phyloP scores from a whole-genome alignment of 176 grass and related monocot genomes.

The Oryza rufipogon region DNA sequence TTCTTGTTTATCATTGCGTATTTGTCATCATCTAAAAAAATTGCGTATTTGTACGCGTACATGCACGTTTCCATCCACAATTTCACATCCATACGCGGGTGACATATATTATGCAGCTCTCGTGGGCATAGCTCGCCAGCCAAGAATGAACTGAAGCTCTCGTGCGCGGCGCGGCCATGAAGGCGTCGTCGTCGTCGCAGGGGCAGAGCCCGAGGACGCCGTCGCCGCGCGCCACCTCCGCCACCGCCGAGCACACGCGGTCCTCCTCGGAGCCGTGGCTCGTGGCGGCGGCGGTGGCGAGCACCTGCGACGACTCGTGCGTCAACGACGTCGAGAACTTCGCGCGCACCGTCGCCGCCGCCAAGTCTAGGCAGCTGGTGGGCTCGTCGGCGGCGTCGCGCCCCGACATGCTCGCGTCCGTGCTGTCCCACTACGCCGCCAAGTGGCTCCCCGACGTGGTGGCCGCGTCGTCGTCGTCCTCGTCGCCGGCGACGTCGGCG shows the following conservation, averaged over 20 bases:
- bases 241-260: slow-evolving; percentile 33
- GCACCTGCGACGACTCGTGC: slow-evolving; percentile 57
- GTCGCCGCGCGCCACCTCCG: slow-evolving; percentile 26
- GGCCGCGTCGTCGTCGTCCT: slow-evolving; percentile 8
- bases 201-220: slow-evolving; percentile 54
- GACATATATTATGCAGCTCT: neutral
- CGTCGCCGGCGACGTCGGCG: slow-evolving; percentile 44
- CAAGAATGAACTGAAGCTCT: too few species aligned
- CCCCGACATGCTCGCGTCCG: slow-evolving; percentile 69
- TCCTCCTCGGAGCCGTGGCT: slow-evolving; percentile 53
- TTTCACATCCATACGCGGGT: too few species aligned
- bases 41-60: neutral
- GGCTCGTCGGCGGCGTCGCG: slow-evolving; percentile 41
- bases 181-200: slow-evolving; percentile 54
- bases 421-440: slow-evolving; percentile 85
- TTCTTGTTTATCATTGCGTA: slow-evolving; percentile 4
- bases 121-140: too few species aligned
- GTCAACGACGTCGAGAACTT: slow-evolving; percentile 81
- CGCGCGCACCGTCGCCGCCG: slow-evolving; percentile 67
- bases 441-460: slow-evolving; percentile 88
- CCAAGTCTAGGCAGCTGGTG: slow-evolving; percentile 64
- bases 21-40: neutral
- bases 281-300: neutral
- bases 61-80: neutral
- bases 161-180: slow-evolving; percentile 39